Conservation (phyloP, 192 early-diverging fungal genomes). For the Linderina pennispora region DNA sequence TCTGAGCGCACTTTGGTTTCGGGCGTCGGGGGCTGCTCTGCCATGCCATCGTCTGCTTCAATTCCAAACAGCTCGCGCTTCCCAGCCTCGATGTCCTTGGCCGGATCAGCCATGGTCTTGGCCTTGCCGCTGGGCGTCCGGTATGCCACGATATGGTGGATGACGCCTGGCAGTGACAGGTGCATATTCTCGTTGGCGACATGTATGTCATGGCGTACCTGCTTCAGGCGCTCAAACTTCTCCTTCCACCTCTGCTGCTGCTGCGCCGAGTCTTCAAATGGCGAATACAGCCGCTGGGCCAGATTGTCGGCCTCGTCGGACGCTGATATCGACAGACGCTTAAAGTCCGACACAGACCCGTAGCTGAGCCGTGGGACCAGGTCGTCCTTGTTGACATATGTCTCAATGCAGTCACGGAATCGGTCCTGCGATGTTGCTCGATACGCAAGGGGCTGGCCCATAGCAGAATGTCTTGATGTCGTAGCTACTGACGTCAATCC, state of each 20-base stretch:
- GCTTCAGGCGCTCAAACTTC: constrained; percentile 24
- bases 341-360: constrained; percentile 56
- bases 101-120: constrained; percentile 12
- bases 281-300: constrained; percentile 42
- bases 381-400: constrained; percentile 58
- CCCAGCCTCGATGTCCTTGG: constrained; percentile 32
- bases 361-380: constrained; percentile 59
- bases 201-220: constrained; percentile 28
- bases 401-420: constrained; percentile 52
- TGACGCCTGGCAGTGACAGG: constrained; percentile 37
- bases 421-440: constrained; percentile 48
- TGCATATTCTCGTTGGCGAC: constrained; percentile 34
- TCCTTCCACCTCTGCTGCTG: constrained; percentile 44
- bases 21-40: constrained; percentile 28
- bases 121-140: constrained; percentile 7
- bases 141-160: constrained; percentile 41
- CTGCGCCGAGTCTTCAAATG: constrained; percentile 26
- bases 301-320: constrained; percentile 46
- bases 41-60: neutral
- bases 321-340: constrained; percentile 55
- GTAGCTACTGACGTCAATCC: constrained; percentile 12
- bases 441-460: constrained; percentile 55
- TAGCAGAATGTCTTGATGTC: constrained; percentile 43
- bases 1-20: constrained; percentile 27
- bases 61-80: constrained; percentile 31